These are phyloP conservation scores for Drechslerella stenobrocha DNA, from an alignment of 2,329 filamentous ascomycete genomes.

Conservation along the genomic window DNA sequence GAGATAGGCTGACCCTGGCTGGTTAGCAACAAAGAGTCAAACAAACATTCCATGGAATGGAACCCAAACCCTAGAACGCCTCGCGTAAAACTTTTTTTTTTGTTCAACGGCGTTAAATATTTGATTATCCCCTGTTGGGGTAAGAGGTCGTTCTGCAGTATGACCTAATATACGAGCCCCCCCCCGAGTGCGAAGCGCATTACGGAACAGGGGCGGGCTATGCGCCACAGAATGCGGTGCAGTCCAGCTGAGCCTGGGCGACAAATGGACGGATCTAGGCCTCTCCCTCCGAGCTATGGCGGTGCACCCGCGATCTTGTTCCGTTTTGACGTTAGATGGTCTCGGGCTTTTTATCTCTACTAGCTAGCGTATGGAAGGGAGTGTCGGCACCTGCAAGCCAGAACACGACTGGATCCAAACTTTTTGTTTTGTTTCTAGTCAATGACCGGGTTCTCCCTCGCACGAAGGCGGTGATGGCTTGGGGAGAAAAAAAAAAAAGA, in stretches of 20 bases:
- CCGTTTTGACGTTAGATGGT: conserved; percentile 17
- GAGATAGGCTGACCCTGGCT: neutral
- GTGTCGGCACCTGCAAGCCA: conserved; percentile 16
- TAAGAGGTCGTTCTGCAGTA: no score
- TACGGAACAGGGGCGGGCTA: neutral
- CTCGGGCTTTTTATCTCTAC: conserved; percentile 31
- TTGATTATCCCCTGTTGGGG: no score
- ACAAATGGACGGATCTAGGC: conserved; percentile 35
- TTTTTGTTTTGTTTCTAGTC: conserved; percentile 5
- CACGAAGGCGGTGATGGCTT: neutral
- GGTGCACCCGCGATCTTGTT: conserved; percentile 18
- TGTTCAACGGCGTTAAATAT: neutral
- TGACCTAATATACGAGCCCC: no score
- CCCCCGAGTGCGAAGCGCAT: no score
- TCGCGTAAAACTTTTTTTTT: conserved; percentile 5
- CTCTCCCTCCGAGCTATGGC: conserved; percentile 38
- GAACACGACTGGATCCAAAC: conserved; percentile 8
- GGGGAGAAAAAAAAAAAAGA: neutral
- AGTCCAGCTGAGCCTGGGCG: conserved; percentile 22
- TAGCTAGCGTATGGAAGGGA: conserved; percentile 8
- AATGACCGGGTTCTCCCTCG: conserved; percentile 23
- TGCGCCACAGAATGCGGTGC: conserved; percentile 38
- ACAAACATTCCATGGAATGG: conserved; percentile 3
- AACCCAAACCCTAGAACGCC: neutral
- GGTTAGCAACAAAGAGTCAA: neutral